Evolutionary conservation across 1,284 basidiomycete genomes (phyloP).

Genomic region (Earliella scabrosa): DNA sequence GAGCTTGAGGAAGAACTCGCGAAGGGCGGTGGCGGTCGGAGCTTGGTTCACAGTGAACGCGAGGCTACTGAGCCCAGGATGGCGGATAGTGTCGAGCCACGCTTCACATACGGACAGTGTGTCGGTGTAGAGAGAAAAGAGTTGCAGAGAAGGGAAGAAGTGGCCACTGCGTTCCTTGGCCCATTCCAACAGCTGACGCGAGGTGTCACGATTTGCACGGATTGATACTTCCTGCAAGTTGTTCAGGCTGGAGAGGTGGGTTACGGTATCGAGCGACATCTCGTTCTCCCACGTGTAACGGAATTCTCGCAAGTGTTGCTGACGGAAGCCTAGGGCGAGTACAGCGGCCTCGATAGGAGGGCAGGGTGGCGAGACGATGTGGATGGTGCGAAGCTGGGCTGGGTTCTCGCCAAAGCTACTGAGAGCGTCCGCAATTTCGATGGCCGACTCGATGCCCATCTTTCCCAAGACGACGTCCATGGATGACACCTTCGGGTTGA

Average conservation of each 20-base stretch:
- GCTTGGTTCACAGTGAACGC: constrained; percentile 4
- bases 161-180: background rate
- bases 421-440: constrained; percentile 12
- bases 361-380: background rate
- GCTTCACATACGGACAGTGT: constrained; percentile 1
- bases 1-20: constrained; percentile 15
- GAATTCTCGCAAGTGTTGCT: constrained; percentile 10
- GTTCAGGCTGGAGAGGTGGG: constrained; percentile 7
- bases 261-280: constrained; percentile 8
- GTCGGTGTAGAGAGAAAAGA: constrained; percentile 9
- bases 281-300: constrained; percentile 5
- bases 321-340: constrained; percentile 4
- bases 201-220: constrained; percentile 2
- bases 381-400: constrained; percentile 14
- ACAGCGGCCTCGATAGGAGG: constrained; percentile 10
- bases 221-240: constrained; percentile 11
- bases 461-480: constrained; percentile 4
- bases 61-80: constrained; percentile 5
- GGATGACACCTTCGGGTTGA: constrained; percentile 15
- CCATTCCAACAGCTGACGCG: background rate
- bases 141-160: constrained; percentile 16
- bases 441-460: background rate
- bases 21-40: constrained; percentile 7
- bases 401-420: constrained; percentile 2
- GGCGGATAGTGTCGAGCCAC: constrained; percentile 14